Evolutionary conservation across 2,329 filamentous ascomycete genomes (phyloP).

Genomic region (Pestalotiopsis sp.): DNA sequence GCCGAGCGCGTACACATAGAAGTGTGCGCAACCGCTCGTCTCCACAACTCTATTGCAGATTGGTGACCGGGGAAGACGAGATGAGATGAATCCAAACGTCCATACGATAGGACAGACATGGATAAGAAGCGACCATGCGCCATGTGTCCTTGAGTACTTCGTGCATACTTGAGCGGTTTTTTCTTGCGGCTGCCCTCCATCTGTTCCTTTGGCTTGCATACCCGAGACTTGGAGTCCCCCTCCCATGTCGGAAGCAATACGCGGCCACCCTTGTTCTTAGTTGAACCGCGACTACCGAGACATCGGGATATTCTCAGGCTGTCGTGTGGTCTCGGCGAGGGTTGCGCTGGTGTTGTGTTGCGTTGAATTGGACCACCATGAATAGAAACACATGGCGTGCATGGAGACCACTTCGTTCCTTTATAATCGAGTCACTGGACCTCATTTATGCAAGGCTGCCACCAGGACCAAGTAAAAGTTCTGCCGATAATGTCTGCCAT

Average conservation of each 20-base stretch:
- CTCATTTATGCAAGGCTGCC: background rate
- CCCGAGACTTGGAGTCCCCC: background rate
- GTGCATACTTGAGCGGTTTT: background rate
- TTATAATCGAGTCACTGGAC: background rate
- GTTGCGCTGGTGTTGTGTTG: background rate
- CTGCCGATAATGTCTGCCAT: background rate
- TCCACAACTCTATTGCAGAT: conserved; percentile 1
- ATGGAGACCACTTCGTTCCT: background rate
- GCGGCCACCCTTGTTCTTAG: background rate
- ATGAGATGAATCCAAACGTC: background rate
- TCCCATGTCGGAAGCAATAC: background rate
- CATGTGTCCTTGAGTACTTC: background rate
- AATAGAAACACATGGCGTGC: background rate
- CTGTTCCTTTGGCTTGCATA: background rate
- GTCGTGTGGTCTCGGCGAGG: background rate
- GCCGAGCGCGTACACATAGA: background rate
- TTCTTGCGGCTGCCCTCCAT: background rate
- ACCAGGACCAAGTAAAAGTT: background rate
- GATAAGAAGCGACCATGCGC: background rate
- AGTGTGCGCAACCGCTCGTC: background rate
- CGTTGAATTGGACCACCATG: background rate
- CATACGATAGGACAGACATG: background rate
- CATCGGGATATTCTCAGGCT: background rate
- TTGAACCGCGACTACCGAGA: background rate
- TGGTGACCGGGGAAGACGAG: background rate